Base-by-base conservation (phyloP, 2,329 filamentous ascomycete genomes). In the Teratosphaeria zuluensis region DNA sequence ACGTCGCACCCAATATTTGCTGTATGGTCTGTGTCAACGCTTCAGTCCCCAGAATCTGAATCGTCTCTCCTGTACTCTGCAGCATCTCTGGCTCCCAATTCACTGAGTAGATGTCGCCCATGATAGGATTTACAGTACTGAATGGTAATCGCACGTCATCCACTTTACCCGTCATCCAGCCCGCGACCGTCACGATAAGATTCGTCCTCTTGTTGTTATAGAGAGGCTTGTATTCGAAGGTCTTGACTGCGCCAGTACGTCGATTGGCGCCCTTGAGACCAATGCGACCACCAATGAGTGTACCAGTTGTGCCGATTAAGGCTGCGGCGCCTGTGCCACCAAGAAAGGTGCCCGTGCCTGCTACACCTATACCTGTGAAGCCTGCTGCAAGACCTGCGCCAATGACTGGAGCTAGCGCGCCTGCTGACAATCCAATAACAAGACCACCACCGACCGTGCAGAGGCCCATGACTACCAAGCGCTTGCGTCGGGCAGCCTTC, bases 121-220 rank as follows among this genome's bases (percentile, higher is more conserved):
- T 99, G 63, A 97, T 84, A 0, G 95, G 90, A 72, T 99, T 92
- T 6, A 99, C 88, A 0, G 95, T 99, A 76, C 91, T 96, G 74
- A 89, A 99, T 7, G 94, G 94, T 68, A 99, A 76, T 61, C 94
- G 89, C 55, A 99, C 92, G 72, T 99, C 94, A 75, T 99, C 94
- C 56, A 95, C 86, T 70, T 95, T 97, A 68, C 95, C 94, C 48
- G 90, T 96, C 88, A 99, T 95, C 94, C 94, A 99, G 3, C 94
- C 94, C 0, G 92, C 91, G 32, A 99, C 84, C 0, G 94, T 97
- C 46, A 99, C 85, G 63, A 99, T 94, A 32, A 99, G 81, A 67
- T 99, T 97, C 46, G 96, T 89, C 59, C 92, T 83, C 75, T 99
- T 99, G 75, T 97, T 97, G 77, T 99, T 99, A 78, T 97, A 92